Evolutionary conservation across 495 filamentous ascomycete species (phyloP), one percentile per base, ranked within the genome.

Genomic region (Cudoniella acicularis): DNA sequence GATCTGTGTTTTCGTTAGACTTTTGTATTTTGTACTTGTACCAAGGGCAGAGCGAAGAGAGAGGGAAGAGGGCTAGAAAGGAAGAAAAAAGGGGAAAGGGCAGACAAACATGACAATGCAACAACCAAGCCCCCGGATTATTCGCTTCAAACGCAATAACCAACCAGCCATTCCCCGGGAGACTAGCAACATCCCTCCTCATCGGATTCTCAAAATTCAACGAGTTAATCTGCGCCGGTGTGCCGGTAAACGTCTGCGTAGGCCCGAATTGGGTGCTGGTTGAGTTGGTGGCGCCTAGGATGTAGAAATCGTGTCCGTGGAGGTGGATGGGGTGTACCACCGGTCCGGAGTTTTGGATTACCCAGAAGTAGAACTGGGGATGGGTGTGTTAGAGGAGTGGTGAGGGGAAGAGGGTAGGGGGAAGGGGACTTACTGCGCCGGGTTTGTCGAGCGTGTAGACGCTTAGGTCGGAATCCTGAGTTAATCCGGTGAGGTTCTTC

Each of bases 321-420:
- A 86, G 72, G 60, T 88, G 85, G 66, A 85, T 80, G 0, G 85
- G 85, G 56, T 88, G 85, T 56, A 75, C 18, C 3, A 50, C 11
- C 8, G 8, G 6, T 2, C 10, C 9, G 3, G 2, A 9, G 48
- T 50, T 50, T 20, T 50, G 48, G 23, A 50, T 50, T 23, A 26
- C 48, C 21, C 20, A 50, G 22, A 24, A 50, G 48, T 50, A 26
- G 21, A 23, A 50, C 23, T 50, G 10, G 3, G 10, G n/a, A n/a
- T n/a, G n/a, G n/a, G n/a, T n/a, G 10, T 10, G 21, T 20, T 3
- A 6, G n/a, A 21, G 6, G 3, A 46, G 11, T 46, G 18, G 43
- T 46, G 6, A 9, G 6, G 43, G 17, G 8, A 9, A 9, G 11
- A n/a, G 11, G 18, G 17, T n/a, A 6, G 18, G 17, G 18, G 18